These are phyloP conservation scores for Skeletonema tropicum DNA, from an alignment of 108 stramenopile species.

Conservation along the genomic window DNA sequence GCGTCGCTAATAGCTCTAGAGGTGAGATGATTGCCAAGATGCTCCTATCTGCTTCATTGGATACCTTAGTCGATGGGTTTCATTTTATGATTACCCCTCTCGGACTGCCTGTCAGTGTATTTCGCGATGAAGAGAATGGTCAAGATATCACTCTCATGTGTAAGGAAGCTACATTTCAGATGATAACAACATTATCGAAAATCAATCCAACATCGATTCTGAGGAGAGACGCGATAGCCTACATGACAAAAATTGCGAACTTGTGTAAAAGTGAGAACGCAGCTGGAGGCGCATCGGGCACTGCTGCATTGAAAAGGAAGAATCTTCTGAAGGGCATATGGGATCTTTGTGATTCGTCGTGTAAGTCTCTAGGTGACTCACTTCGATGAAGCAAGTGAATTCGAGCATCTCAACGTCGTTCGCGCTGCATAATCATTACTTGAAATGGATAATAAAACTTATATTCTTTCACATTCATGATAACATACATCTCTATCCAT, in stretches of 20 bases:
- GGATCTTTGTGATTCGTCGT: slow-evolving; percentile 35
- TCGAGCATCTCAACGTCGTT: neutral
- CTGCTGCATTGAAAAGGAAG: slow-evolving; percentile 62
- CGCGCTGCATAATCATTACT: too few relatives aligned
- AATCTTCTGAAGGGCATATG: slow-evolving; percentile 65
- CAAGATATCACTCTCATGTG: slow-evolving; percentile 61
- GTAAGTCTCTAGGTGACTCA: slow-evolving; percentile 2
- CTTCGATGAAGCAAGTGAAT: neutral
- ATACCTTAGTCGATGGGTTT: slow-evolving; percentile 66
- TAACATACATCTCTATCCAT: too few relatives aligned
- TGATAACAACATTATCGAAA: slow-evolving; percentile 51
- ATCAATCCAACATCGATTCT: slow-evolving; percentile 43
- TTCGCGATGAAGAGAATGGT: slow-evolving; percentile 57
- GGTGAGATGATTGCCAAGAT: slow-evolving; percentile 50
- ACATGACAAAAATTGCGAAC: slow-evolving; percentile 58
- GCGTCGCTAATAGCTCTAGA: slow-evolving; percentile 55
- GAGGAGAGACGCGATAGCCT: slow-evolving; percentile 44
- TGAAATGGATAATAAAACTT: too few relatives aligned
- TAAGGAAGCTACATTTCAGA: slow-evolving; percentile 64
- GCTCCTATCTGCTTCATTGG: slow-evolving; percentile 50
- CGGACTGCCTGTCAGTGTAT: slow-evolving; percentile 75
- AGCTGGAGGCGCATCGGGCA: slow-evolving; percentile 53
- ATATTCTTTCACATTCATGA: too few relatives aligned
- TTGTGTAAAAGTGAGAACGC: slow-evolving; percentile 73
- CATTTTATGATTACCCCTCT: slow-evolving; percentile 69